Evolutionary conservation across 352 stramenopile genomes (phyloP), one percentile per base, ranked within the genome.

Genomic region (Globisporangium cystogenes): DNA sequence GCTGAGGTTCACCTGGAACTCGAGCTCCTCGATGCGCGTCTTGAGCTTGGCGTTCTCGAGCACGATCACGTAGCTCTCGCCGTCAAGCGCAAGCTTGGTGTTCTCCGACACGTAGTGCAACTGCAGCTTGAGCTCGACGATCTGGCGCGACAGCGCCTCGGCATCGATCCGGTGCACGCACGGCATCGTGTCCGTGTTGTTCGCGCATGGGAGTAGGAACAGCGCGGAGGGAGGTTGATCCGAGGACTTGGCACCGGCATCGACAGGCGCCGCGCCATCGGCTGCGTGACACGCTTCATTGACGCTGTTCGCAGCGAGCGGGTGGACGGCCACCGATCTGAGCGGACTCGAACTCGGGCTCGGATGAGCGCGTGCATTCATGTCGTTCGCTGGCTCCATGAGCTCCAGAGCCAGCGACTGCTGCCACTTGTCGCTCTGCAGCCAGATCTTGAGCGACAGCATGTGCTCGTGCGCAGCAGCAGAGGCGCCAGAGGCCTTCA

Each of bases 111-210:
- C 58, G 55, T 86, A 89, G 50, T 91, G 77, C 35, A 88, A 52
- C 52, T 87, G 78, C 7, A 89, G 65, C 54, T 91, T 91, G 21
- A 89, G 74, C 55, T 91, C 76, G 29, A 89, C 76, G 24, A 91
- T 81, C 59, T 87, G 74, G 7, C 76, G 70, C 6, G 76, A 84
- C 4, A 89, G 41, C 1, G 69, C 70, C 47, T 91, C 75, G 1
- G 79, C 69, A 36, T 88, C 74, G 21, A 74, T 48, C 11, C 73
- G 75, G 26, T 84, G 75, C 23, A 86, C 74, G 45, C 77, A 89
- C 27, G 52, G 62, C 3, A 48, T 63, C 8, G 24, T 41, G 35
- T 56, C 57, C 10, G 45, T 65, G 54, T 43, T 58, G 36, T 20
- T 48, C 23, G 49, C 16, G 16, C 56, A 59, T 4, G 31, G 21